Evolutionary conservation across 169 alveolate genomes (phyloP).

Genomic region (Perkinsus chesapeaki): DNA sequence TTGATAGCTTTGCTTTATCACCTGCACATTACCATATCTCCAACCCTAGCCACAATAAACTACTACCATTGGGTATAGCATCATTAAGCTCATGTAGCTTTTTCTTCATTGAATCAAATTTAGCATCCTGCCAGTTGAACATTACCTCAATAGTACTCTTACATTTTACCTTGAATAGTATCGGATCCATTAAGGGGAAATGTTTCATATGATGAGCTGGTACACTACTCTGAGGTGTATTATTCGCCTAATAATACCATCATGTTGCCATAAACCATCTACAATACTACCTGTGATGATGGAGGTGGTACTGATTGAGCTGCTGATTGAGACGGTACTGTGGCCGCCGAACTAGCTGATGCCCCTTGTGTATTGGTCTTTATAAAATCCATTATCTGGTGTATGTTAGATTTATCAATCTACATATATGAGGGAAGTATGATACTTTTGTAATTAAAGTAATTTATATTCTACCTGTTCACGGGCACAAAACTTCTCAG

Average conservation of each 20-base stretch:
- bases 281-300: background rate
- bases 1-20: background rate
- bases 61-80: background rate
- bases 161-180: background rate
- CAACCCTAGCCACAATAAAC: no score
- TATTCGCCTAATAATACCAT: background rate
- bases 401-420: background rate
- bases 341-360: background rate
- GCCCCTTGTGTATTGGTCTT: background rate
- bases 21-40: no score
- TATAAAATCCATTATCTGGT: background rate
- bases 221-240: background rate
- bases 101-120: background rate
- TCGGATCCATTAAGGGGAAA: background rate
- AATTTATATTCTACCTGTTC: conserved; percentile 49
- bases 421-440: background rate
- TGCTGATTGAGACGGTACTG: background rate
- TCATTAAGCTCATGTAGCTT: background rate
- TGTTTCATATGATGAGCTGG: background rate
- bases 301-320: background rate
- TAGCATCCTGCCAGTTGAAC: background rate
- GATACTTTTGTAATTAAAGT: background rate
- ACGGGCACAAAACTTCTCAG: conserved; percentile 69
- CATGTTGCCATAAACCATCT: background rate
- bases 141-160: background rate